A percentile compares a stretch with the other conserved stretches of the same genome.
phyloP scores from a whole-genome alignment of 495 filamentous ascomycete genomes.

The Lophiostoma macrostomum region DNA sequence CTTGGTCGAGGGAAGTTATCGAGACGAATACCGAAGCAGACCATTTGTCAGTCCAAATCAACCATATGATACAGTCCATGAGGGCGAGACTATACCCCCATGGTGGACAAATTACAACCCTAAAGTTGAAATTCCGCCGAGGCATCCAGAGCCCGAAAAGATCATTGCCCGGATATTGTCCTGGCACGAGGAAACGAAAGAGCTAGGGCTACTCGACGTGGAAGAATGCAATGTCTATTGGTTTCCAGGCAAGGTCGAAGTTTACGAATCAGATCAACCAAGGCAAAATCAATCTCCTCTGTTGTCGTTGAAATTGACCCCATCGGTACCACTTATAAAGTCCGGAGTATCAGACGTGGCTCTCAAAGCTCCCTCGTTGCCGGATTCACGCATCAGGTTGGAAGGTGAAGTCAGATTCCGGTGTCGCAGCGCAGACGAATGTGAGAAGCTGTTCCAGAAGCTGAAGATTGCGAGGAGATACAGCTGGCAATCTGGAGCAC shows the following conservation, averaged over 20 bases:
- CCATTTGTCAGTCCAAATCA: conserved; percentile 16
- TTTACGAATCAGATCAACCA: conserved; percentile 4
- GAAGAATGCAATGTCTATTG: conserved; percentile 6
- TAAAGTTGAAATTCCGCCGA: neutral
- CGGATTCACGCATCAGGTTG: neutral
- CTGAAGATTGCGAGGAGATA: neutral
- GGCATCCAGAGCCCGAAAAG: conserved; percentile 1
- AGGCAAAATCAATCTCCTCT: neutral
- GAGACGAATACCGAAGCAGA: conserved; percentile 5
- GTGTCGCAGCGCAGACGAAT: neutral
- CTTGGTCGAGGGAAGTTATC: conserved; percentile 17
- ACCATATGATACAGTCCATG: neutral
- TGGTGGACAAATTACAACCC: conserved; percentile 1
- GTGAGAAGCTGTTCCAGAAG: conserved; percentile 6
- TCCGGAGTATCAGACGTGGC: neutral
- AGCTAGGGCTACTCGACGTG: neutral
- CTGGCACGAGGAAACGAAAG: neutral
- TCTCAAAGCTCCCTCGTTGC: conserved; percentile 1
- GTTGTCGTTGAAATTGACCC: conserved; percentile 6
- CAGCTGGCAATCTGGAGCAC: too few species aligned
- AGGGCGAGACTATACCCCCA: neutral
- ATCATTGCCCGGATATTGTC: neutral
- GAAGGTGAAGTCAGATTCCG: neutral
- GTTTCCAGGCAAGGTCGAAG: conserved; percentile 11
- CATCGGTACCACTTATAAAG: neutral